Conservation (phyloP, 371 early-diverging fungal genomes). For the Syncephalastrum sp. region DNA sequence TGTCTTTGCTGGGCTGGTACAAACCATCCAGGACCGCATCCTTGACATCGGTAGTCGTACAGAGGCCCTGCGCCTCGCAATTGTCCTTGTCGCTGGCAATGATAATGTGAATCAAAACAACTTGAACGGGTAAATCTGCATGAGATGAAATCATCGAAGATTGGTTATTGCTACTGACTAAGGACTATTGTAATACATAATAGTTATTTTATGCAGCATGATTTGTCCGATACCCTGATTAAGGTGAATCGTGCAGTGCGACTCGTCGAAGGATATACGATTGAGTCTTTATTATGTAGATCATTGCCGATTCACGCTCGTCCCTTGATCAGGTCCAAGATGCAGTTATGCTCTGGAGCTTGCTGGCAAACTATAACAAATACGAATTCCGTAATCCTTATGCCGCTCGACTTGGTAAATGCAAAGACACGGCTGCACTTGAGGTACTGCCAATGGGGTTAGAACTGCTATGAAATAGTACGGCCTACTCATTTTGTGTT, state of each 20-base stretch:
- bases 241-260: slow-evolving; percentile 18
- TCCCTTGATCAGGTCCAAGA: slow-evolving; percentile 25
- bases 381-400: slow-evolving; percentile 53
- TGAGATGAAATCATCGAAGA: too few relatives aligned
- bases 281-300: slow-evolving; percentile 14
- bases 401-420: slow-evolving; percentile 25
- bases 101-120: slow-evolving; percentile 62
- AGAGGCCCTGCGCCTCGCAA: slow-evolving; percentile 36
- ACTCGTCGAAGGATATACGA: not conserved
- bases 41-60: slow-evolving; percentile 14
- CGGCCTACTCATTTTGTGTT: too few relatives aligned
- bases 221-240: slow-evolving; percentile 39
- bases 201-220: slow-evolving; percentile 53
- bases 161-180: too few relatives aligned
- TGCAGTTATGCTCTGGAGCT: slow-evolving; percentile 39
- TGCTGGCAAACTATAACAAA: slow-evolving; percentile 60
- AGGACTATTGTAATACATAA: too few relatives aligned
- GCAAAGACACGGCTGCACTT: slow-evolving; percentile 26
- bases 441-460: not conserved
- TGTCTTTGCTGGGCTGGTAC: slow-evolving; percentile 39
- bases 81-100: slow-evolving; percentile 52
- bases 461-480: too few relatives aligned
- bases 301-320: slow-evolving; percentile 25
- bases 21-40: slow-evolving; percentile 31
- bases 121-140: slow-evolving; percentile 39